Evolutionary conservation across 495 filamentous ascomycete genomes (phyloP).

Genomic region (Pyronema domesticum): DNA sequence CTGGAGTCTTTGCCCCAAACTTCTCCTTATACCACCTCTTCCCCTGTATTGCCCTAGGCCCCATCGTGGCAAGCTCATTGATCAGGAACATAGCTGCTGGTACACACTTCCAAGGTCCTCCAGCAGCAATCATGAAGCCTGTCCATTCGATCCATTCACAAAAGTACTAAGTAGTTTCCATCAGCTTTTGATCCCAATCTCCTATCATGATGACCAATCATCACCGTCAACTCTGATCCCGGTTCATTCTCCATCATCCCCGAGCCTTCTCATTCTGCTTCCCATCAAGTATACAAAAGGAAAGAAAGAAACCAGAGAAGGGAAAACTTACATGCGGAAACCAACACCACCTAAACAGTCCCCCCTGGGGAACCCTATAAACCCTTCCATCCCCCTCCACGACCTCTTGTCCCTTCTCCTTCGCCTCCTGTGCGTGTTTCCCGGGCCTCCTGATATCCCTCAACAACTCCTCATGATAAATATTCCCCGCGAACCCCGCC

Average conservation of each 20-base stretch:
- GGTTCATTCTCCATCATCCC: too few relatives aligned
- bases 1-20: conserved; percentile 66
- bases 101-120: conserved; percentile 36
- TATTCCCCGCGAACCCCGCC: conserved; percentile 59
- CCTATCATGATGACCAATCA: too few relatives aligned
- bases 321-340: conserved; percentile 49
- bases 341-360: conserved; percentile 64
- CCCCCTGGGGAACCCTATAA: conserved; percentile 70
- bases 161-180: conserved; percentile 36
- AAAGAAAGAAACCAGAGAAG: neutral
- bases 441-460: conserved; percentile 48
- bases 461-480: conserved; percentile 64
- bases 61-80: conserved; percentile 78
- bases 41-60: conserved; percentile 70
- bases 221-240: too few relatives aligned
- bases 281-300: neutral
- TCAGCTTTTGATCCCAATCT: neutral
- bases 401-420: conserved; percentile 22
- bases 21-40: conserved; percentile 71
- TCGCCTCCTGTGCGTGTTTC: conserved; percentile 28
- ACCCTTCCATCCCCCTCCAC: conserved; percentile 43
- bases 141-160: conserved; percentile 93
- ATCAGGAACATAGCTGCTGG: conserved; percentile 67
- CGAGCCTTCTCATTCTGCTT: too few relatives aligned
- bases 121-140: conserved; percentile 60